Conservation (phyloP, 805 yeast genomes). For the Ogataea degrootiae region DNA sequence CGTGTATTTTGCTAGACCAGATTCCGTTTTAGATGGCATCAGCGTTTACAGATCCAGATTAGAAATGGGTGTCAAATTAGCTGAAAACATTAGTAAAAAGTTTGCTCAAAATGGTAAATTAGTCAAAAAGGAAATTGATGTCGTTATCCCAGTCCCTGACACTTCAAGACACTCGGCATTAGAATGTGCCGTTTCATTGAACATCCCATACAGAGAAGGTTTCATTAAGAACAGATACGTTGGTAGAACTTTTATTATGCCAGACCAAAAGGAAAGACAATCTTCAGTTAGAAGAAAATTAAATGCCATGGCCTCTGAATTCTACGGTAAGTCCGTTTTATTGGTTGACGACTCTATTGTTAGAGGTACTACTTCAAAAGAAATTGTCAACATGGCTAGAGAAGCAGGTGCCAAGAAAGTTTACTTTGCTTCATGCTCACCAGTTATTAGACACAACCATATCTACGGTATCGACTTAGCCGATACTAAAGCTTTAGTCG, state of each 20-base stretch:
- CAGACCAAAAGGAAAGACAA: slow-evolving; percentile 90
- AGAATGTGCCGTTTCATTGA: slow-evolving; percentile 80
- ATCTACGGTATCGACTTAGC: slow-evolving; percentile 97
- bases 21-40: slow-evolving; percentile 93
- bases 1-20: slow-evolving; percentile 97
- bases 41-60: slow-evolving; percentile 90
- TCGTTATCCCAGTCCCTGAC: slow-evolving; percentile 96
- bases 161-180: slow-evolving; percentile 95
- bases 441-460: slow-evolving; percentile 94
- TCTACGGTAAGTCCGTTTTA: slow-evolving; percentile 75
- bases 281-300: slow-evolving; percentile 91
- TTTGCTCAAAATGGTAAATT: slow-evolving; percentile 37
- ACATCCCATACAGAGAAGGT: slow-evolving; percentile 90
- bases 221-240: slow-evolving; percentile 95
- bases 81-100: slow-evolving; percentile 52
- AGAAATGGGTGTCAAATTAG: slow-evolving; percentile 90
- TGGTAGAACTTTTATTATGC: slow-evolving; percentile 98
- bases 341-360: slow-evolving; percentile 97
- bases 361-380: slow-evolving; percentile 95
- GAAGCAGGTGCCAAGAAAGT: slow-evolving; percentile 97
- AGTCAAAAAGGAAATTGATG: slow-evolving; percentile 66
- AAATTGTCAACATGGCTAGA: slow-evolving; percentile 96
- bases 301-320: slow-evolving; percentile 94
- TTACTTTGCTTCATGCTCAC: slow-evolving; percentile 96
- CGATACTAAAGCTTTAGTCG: slow-evolving; percentile 89